Conservation (phyloP, 2,329 filamentous ascomycete species). For the Xylaria sp. region DNA sequence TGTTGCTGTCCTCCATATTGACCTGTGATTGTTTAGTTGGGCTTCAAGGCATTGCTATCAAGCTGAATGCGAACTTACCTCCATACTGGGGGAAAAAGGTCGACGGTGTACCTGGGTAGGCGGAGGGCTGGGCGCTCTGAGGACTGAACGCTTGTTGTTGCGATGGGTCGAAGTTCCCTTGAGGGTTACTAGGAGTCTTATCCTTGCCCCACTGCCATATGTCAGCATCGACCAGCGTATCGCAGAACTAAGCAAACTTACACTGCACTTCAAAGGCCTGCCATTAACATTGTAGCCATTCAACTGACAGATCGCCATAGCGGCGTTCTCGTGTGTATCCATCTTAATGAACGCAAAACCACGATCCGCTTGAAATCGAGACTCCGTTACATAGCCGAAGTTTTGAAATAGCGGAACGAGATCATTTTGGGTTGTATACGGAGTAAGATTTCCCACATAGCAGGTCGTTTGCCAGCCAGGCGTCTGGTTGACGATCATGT, state of each 20-base stretch:
- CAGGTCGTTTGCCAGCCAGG: constrained; percentile 98
- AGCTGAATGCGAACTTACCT: constrained; percentile 63
- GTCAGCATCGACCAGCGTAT: constrained; percentile 48
- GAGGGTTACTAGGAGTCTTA: constrained; percentile 81
- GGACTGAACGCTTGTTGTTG: constrained; percentile 75
- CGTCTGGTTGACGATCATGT: constrained; percentile 95
- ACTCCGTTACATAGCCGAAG: constrained; percentile 97
- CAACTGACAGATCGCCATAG: constrained; percentile 97
- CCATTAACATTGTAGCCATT: constrained; percentile 99
- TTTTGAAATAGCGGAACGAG: constrained; percentile 98
- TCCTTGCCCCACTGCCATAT: constrained; percentile 92
- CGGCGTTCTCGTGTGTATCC: constrained; percentile 97
- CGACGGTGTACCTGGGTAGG: constrained; percentile 81
- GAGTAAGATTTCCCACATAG: constrained; percentile 97
- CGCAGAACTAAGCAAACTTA: constrained; percentile 65
- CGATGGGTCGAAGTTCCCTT: constrained; percentile 79
- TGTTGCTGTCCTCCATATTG: constrained; percentile 74
- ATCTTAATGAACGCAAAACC: constrained; percentile 99
- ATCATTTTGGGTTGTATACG: constrained; percentile 96
- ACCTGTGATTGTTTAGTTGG: constrained; percentile 53
- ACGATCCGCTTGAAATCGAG: constrained; percentile 95
- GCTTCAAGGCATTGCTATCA: constrained; percentile 39
- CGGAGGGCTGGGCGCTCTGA: constrained; percentile 76
- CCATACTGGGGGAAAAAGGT: constrained; percentile 95
- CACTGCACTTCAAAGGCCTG: constrained; percentile 96